Evolutionary conservation across 1,139 yeast genomes (phyloP), one percentile per base, ranked within the genome.

Genomic region (Saccharomyces hybrid): DNA sequence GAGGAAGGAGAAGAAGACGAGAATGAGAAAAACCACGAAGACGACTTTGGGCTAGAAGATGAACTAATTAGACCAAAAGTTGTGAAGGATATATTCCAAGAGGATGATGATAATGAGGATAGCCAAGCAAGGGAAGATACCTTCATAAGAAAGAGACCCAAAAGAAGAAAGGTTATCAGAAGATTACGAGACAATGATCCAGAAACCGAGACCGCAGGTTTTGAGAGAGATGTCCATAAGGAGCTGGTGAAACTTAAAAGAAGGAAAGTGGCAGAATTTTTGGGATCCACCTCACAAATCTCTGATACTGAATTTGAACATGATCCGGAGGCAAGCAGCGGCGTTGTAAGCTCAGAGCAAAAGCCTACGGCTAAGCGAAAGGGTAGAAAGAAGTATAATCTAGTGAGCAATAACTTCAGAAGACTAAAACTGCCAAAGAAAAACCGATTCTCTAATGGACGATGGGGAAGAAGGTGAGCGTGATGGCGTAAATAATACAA

Each of bases 391-490:
- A 69, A 69, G 50, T 69, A 66, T 51, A 69, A 68, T 48, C 56
- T 65, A n/a, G 72, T 69, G 8, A 67, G 71, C 52, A 65, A 68
- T 51, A 69, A 69, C 53, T 69, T 67, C 56, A 64, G 67, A 51
- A 63, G 70, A 49, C 56, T 68, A 38, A 68, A 66, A 50, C 54
- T 69, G 14, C 70, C 69, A 3, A 61, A 53, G 8, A 60, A 59
- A 50, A 57, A 60, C 28, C 53, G 46, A 57, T 57, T 48, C 56
- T 57, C 50, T 11, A 46, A 38, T 25, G 20, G 44, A n/a, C 57
- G 57, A 28, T 61, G 64, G 61, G 54, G 59, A 27, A 57, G 61
- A 41, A 20, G 44, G n/a, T 38, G 26, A 38, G 13, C 44, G 13
- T 29, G n/a, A 29, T 9, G 5, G 32, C 1, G 13, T 29, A 26